A percentile compares a stretch with the other conserved stretches of the same genome.
phyloP scores from a whole-genome alignment of 257 asterid genomes.

The Linaria vulgaris region DNA sequence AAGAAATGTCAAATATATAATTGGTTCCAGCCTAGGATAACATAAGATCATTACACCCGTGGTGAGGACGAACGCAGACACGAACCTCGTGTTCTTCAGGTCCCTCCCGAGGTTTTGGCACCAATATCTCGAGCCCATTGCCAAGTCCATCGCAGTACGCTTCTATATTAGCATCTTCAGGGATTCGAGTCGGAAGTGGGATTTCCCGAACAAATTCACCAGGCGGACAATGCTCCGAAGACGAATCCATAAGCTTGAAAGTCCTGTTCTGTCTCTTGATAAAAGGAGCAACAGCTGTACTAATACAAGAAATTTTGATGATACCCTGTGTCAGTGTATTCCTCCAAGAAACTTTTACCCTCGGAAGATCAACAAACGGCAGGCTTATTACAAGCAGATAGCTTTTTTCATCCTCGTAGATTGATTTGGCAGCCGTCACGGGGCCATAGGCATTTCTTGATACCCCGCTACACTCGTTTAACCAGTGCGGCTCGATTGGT shows the following conservation, averaged over 20 bases:
- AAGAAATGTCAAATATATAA: constrained; percentile 5
- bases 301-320: constrained; percentile 66
- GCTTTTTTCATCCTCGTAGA: constrained; percentile 75
- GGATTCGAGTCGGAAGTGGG: constrained; percentile 78
- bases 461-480: constrained; percentile 67
- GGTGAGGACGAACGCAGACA: constrained; percentile 78
- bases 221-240: constrained; percentile 90
- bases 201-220: constrained; percentile 89
- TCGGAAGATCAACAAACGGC: constrained; percentile 81
- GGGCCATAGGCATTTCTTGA: constrained; percentile 72
- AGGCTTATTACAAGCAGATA: constrained; percentile 66
- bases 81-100: constrained; percentile 93
- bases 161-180: constrained; percentile 85
- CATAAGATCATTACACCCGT: constrained; percentile 61
- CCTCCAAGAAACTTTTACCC: constrained; percentile 93
- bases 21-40: constrained; percentile 41
- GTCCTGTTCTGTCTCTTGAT: constrained; percentile 74
- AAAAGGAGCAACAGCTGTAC: constrained; percentile 63
- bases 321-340: constrained; percentile 75
- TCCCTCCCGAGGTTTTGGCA: constrained; percentile 72
- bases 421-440: constrained; percentile 78
- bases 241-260: constrained; percentile 64
- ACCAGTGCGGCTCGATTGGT: constrained; percentile 66
- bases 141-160: constrained; percentile 83
- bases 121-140: constrained; percentile 75